A percentile compares a stretch with the other conserved stretches of the same genome.
Evolutionary conservation across 1,284 basidiomycete species (phyloP).

Genomic region (Sporisorium scitamineum): DNA sequence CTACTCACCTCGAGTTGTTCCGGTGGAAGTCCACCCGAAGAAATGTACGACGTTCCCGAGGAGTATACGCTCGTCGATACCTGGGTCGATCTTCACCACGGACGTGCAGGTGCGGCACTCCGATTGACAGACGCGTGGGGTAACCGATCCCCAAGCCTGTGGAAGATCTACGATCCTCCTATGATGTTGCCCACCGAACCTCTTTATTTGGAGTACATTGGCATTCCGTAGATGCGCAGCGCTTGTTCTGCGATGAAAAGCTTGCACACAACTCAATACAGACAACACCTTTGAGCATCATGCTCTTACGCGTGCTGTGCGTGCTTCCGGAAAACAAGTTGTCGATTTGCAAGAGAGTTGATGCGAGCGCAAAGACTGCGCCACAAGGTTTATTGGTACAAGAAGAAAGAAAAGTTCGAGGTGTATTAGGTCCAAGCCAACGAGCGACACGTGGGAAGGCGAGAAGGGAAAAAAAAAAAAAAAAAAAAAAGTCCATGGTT

Average conservation of each 20-base stretch:
- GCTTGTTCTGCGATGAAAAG: neutral
- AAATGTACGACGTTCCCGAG: slow-evolving; percentile 47
- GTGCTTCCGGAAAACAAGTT: neutral
- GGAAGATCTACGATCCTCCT: slow-evolving; percentile 62
- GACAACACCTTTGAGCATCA: slow-evolving; percentile 8
- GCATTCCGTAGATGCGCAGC: slow-evolving; percentile 21
- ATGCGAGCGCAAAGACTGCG: neutral
- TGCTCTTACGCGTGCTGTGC: neutral
- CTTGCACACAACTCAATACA: slow-evolving; percentile 4
- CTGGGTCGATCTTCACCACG: slow-evolving; percentile 44
- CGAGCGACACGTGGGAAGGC: neutral
- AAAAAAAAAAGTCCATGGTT: slow-evolving; percentile 2
- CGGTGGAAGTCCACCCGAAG: slow-evolving; percentile 25
- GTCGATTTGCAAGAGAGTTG: neutral
- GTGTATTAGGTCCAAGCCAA: neutral
- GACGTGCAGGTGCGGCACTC: slow-evolving; percentile 15
- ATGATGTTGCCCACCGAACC: slow-evolving; percentile 62
- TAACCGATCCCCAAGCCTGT: slow-evolving; percentile 42
- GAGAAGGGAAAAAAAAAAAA: neutral
- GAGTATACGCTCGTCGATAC: slow-evolving; percentile 46
- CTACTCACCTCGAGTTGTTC: slow-evolving; percentile 39
- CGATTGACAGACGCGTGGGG: slow-evolving; percentile 45
- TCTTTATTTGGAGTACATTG: slow-evolving; percentile 52
- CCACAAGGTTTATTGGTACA: slow-evolving; percentile 6
- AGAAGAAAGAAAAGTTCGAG: neutral